A percentile compares a stretch with the other conserved stretches of the same genome.
These are phyloP conservation scores for Dalbergia cochinchinensis DNA, from an alignment of 306 rosid species.

Conservation along the genomic window DNA sequence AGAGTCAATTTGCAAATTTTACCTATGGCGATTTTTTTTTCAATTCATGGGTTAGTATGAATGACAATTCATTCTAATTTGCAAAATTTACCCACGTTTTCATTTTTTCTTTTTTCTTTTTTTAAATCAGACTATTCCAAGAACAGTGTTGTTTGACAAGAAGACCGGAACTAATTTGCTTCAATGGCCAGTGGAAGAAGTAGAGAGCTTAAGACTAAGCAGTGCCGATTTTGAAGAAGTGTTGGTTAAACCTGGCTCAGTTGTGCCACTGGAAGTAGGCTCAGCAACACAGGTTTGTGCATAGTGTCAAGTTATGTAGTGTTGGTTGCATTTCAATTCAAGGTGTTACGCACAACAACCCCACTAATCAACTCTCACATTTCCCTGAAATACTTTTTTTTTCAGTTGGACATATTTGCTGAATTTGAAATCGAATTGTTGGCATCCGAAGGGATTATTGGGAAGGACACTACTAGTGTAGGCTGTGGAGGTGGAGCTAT, in stretches of 20 bases:
- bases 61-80: slow-evolving; percentile 1
- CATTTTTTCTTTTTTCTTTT: neutral
- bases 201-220: slow-evolving; percentile 73
- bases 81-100: too few species aligned
- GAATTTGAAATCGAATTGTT: slow-evolving; percentile 68
- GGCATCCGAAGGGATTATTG: slow-evolving; percentile 29
- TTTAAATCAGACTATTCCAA: slow-evolving; percentile 71
- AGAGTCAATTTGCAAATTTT: neutral
- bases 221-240: slow-evolving; percentile 57
- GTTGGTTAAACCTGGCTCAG: slow-evolving; percentile 69
- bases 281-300: slow-evolving; percentile 74
- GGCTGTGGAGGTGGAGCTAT: slow-evolving; percentile 77
- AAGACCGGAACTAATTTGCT: slow-evolving; percentile 68
- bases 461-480: slow-evolving; percentile 6
- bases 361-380: neutral
- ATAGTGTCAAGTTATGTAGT: neutral
- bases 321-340: slow-evolving; percentile 12
- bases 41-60: neutral
- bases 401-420: slow-evolving; percentile 78
- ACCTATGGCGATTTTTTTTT: neutral
- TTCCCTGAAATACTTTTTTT: neutral
- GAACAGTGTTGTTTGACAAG: slow-evolving; percentile 73
- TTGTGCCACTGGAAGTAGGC: slow-evolving; percentile 66
- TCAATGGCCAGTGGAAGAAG: slow-evolving; percentile 90
- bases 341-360: neutral